Evolutionary conservation across 192 early-diverging fungal species (phyloP), one percentile per base, ranked within the genome.

Genomic region (Rhizophagus sp.): DNA sequence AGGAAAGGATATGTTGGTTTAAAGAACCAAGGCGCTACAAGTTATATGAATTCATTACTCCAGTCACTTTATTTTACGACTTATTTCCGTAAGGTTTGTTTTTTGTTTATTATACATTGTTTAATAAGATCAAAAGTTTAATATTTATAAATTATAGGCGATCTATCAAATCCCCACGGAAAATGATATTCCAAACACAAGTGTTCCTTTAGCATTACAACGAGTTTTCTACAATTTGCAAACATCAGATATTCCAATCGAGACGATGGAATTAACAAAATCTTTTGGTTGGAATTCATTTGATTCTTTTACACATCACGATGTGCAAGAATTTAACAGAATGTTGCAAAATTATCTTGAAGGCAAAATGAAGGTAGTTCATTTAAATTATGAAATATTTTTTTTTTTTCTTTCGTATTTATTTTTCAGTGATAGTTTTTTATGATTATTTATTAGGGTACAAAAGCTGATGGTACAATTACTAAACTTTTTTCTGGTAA

Each of bases 41-140:
- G 98, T 87, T 99, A 99, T 83, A 97, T 99, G 96, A 99, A 98
- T 88, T 98, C 98, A 71, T 88, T 98, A n/a, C 88, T 99, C 41
- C 98, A 99, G 81, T 97, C 96, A 27, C 88, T 98, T 41, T 98
- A 94, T 80, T 98, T 94, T 81, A 98, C 96, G n/a, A 97, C 92
- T 82, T 93, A 94, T 80, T 98, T 99, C 84, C 92, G 98, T 75
- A 95, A 93, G 81, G 76, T 78, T 34, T 19, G 12, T 17, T 3
- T 7, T 19, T 27, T 17, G 41, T 33, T 39, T 9, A 68, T 34
- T 41, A 41, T 41, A 0, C 8, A 39, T 41, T 6, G 3, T 24
- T 11, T 70, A 6, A 24, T 10, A 7, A 41, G 4, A 41, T 41
- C 7, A 41, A 41, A 5, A 24, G n/a, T 9, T 4, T 70, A 36